Percentiles rank a stretch among this genome's conserved stretches.
phyloP scores from a whole-genome alignment of 768 basidiomycete species.

The Tubosaeta sp. region DNA sequence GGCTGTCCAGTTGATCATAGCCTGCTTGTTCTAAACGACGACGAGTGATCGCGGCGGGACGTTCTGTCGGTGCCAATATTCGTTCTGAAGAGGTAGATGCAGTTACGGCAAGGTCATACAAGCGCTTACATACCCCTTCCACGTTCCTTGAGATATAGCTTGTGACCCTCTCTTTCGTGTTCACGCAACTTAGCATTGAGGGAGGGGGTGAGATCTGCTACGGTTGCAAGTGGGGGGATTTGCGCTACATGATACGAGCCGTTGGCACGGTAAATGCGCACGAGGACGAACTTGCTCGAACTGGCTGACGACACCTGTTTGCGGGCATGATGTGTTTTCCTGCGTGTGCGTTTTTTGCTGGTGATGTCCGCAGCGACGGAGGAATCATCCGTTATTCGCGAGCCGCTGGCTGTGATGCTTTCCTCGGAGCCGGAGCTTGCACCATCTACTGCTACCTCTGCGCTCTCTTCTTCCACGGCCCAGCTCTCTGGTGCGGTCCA shows the following conservation, averaged over 20 bases:
- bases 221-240: constrained; percentile 61
- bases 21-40: constrained; percentile 86
- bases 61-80: constrained; percentile 72
- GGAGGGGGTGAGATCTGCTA: constrained; percentile 57
- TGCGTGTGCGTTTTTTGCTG: constrained; percentile 21
- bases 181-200: constrained; percentile 54
- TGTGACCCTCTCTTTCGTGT: constrained; percentile 56
- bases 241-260: constrained; percentile 67
- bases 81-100: constrained; percentile 54
- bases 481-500: constrained; percentile 80
- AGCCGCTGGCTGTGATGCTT: constrained; percentile 16
- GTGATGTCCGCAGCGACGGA: constrained; percentile 10
- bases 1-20: constrained; percentile 74
- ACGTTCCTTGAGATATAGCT: constrained; percentile 69
- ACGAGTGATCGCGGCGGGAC: constrained; percentile 80
- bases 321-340: constrained; percentile 20
- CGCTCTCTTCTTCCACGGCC: constrained; percentile 55
- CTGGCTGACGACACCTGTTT: constrained; percentile 12
- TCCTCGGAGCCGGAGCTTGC: constrained; percentile 41
- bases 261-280: constrained; percentile 77
- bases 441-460: constrained; percentile 32
- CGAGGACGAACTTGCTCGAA: constrained; percentile 39
- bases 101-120: neutral
- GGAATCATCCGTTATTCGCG: constrained; percentile 13
- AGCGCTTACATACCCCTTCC: constrained; percentile 54